A percentile compares a stretch with the other conserved stretches of the same genome.
Conservation (phyloP, 106 monocot genomes). For the Narthecium ossifragum region DNA sequence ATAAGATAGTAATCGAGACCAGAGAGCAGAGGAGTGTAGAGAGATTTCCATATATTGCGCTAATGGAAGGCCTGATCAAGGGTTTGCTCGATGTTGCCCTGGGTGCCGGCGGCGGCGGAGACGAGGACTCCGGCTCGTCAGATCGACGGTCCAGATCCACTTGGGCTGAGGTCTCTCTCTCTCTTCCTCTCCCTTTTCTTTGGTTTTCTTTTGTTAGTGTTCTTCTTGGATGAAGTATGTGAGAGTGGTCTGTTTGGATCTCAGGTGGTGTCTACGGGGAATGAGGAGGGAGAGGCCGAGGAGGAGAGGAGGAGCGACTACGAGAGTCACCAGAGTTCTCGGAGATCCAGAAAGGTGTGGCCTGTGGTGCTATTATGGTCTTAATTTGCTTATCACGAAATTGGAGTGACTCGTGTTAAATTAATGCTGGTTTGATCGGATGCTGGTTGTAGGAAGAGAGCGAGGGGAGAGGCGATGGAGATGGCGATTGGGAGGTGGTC, state of each 20-base stretch:
- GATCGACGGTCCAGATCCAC: conserved; percentile 53
- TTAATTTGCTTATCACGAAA: not conserved
- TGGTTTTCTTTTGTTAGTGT: not conserved
- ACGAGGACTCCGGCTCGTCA: conserved; percentile 9
- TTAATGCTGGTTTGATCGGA: not conserved
- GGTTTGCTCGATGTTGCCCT: conserved; percentile 62
- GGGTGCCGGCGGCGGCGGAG: conserved; percentile 29
- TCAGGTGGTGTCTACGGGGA: conserved; percentile 36
- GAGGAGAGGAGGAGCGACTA: conserved; percentile 10
- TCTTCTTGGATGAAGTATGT: not conserved
- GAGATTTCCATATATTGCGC: too few species aligned
- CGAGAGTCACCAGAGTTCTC: conserved; percentile 1
- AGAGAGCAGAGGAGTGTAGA: too few species aligned
- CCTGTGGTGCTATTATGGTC: not conserved
- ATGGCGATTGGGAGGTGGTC: conserved; percentile 55
- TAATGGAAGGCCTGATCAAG: conserved; percentile 76
- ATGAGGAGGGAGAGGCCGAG: conserved; percentile 10
- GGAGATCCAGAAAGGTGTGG: conserved; percentile 8
- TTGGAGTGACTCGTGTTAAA: not conserved
- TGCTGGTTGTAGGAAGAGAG: conserved; percentile 15
- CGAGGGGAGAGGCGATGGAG: conserved; percentile 30
- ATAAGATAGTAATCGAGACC: too few species aligned
- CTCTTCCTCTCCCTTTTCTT: not conserved
- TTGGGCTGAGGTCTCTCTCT: conserved; percentile 58
- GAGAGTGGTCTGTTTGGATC: not conserved